Conservation (phyloP, 139 green algal genomes). For the Volvox africanus region DNA sequence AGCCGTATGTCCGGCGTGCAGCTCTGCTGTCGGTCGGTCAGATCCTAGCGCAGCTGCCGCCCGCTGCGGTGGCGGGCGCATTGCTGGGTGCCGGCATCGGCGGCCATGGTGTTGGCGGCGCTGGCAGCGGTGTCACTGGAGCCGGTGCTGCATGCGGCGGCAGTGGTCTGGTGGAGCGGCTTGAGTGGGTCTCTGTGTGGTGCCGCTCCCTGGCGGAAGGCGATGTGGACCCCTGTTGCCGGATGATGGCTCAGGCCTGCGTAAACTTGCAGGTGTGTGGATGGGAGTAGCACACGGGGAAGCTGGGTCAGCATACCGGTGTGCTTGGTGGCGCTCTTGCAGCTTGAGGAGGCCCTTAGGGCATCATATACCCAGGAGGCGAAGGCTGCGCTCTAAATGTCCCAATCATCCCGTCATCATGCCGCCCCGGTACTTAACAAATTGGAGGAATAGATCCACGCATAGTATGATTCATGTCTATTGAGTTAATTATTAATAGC, state of each 20-base stretch:
- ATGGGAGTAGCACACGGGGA: not conserved
- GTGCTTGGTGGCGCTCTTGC: too few species aligned
- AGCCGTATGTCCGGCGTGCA: slow-evolving; percentile 78
- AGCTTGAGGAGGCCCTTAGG: too few species aligned
- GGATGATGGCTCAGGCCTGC: slow-evolving; percentile 56
- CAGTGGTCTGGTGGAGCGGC: slow-evolving; percentile 13
- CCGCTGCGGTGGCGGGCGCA: slow-evolving; percentile 64
- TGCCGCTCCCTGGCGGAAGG: not conserved
- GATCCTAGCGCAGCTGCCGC: slow-evolving; percentile 65
- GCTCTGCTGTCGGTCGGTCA: slow-evolving; percentile 75
- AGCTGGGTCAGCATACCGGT: not conserved
- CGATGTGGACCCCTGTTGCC: slow-evolving; percentile 65
- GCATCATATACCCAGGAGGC: too few species aligned
- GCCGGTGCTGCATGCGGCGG: too few species aligned
- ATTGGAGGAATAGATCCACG: too few species aligned
- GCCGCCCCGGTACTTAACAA: too few species aligned
- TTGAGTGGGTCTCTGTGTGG: slow-evolving; percentile 41
- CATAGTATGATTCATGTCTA: too few species aligned
- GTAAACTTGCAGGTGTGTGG: slow-evolving; percentile 50
- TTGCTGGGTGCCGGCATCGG: slow-evolving; percentile 22
- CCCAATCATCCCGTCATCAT: too few species aligned
- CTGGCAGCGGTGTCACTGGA: not conserved
- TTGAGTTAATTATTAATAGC: too few species aligned
- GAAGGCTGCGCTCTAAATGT: too few species aligned
- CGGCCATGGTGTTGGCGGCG: not conserved